Conservation (phyloP, 2,329 filamentous ascomycete genomes). For the Curvularia lunata region DNA sequence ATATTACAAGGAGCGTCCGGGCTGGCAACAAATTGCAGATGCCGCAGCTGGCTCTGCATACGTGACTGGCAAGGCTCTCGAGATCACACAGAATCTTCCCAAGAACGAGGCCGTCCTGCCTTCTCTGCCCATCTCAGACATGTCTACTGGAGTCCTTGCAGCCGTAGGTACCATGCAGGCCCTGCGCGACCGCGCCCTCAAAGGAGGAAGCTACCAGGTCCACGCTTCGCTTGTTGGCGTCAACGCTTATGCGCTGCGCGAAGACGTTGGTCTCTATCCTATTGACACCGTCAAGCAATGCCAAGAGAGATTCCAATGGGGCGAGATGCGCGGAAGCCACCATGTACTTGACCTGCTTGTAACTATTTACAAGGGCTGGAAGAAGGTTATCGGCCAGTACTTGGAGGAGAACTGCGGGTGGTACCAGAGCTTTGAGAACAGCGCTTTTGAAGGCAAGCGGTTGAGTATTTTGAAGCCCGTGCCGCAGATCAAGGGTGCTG, state of each 20-base stretch:
- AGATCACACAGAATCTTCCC: slow-evolving; percentile 8
- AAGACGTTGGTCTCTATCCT: neutral
- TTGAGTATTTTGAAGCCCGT: neutral
- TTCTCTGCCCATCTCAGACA: slow-evolving; percentile 37
- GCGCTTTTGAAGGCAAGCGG: neutral
- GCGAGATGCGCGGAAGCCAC: neutral
- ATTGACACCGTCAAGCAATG: neutral
- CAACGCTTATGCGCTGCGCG: slow-evolving; percentile 1
- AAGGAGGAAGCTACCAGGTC: slow-evolving; percentile 23
- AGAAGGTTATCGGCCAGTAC: neutral
- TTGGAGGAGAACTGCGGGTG: slow-evolving; percentile 1
- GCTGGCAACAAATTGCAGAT: slow-evolving; percentile 60
- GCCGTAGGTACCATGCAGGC: slow-evolving; percentile 35
- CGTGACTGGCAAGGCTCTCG: slow-evolving; percentile 43
- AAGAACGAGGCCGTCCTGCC: slow-evolving; percentile 34
- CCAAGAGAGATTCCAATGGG: slow-evolving; percentile 2
- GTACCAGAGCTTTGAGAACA: slow-evolving; percentile 2
- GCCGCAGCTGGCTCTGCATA: slow-evolving; percentile 31
- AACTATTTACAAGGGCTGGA: slow-evolving; percentile 1
- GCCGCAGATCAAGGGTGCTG: neutral
- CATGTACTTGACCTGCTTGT: neutral
- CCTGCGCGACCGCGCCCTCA: slow-evolving; percentile 30
- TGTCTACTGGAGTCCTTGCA: slow-evolving; percentile 37
- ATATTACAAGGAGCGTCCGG: slow-evolving; percentile 54
- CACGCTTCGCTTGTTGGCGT: slow-evolving; percentile 2